Percentiles rank a stretch among this genome's conserved stretches.
phyloP scores from a whole-genome alignment of 306 rosid species.

The Prinsepia uniflora region DNA sequence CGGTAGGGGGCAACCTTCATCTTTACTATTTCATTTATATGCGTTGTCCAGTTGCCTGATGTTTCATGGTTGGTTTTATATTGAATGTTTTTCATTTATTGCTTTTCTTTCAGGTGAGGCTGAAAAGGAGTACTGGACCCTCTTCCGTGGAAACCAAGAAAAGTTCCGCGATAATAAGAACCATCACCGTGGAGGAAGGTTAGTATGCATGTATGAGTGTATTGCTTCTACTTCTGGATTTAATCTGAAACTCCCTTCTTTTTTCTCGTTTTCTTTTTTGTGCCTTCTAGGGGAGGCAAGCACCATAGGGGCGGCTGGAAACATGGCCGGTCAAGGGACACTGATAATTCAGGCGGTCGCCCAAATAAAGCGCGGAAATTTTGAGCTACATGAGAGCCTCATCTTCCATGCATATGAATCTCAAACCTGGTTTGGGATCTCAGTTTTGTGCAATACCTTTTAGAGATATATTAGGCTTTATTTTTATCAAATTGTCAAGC shows the following conservation, averaged over 20 bases:
- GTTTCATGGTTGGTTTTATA: not conserved
- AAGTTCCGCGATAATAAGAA: constrained; percentile 42
- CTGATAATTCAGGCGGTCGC: constrained; percentile 42
- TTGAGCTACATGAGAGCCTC: constrained; percentile 26
- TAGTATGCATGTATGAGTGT: constrained; percentile 12
- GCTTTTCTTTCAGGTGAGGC: constrained; percentile 59
- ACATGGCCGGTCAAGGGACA: constrained; percentile 56
- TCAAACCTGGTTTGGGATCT: not conserved
- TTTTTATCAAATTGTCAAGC: not conserved
- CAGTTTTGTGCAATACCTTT: constrained; percentile 15
- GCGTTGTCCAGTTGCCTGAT: not conserved
- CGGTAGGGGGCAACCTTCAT: constrained; percentile 41
- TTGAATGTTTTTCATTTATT: not conserved
- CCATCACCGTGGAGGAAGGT: constrained; percentile 62
- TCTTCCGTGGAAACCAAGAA: constrained; percentile 63
- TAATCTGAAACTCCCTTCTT: not conserved
- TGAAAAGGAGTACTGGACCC: constrained; percentile 79
- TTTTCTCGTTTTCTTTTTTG: not conserved
- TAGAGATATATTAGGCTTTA: constrained; percentile 1
- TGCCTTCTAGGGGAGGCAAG: constrained; percentile 65
- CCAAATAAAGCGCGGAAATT: constrained; percentile 53
- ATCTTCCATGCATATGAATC: not conserved
- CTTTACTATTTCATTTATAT: not conserved
- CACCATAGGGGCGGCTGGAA: constrained; percentile 55
- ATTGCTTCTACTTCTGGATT: not conserved